Evolutionary conservation across 164 flowering plant genomes (phyloP).

Genomic region (Liquidambar formosana): DNA sequence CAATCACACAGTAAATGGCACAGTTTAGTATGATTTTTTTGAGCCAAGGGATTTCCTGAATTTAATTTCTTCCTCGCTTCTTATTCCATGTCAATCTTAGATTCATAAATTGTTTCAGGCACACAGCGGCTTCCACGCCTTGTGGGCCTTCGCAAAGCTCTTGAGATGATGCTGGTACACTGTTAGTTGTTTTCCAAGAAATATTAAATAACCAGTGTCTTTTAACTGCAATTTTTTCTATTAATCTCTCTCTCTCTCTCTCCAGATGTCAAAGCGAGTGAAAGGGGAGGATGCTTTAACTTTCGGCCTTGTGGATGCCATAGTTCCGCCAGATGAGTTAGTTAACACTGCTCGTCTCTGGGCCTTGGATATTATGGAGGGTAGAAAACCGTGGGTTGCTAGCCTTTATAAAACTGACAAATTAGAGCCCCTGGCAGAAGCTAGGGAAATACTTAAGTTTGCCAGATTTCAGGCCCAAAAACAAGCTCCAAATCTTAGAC

Average conservation of each 20-base stretch:
- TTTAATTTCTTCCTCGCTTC: neutral
- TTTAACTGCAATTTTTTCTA: neutral
- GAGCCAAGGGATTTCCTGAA: neutral
- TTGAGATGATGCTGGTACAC: conserved; percentile 95
- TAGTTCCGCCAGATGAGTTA: conserved; percentile 57
- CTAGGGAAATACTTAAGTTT: conserved; percentile 71
- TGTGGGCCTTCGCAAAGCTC: conserved; percentile 85
- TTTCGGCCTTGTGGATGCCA: conserved; percentile 76
- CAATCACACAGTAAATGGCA: neutral
- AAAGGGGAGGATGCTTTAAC: conserved; percentile 68
- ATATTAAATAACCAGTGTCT: neutral
- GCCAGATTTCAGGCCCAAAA: conserved; percentile 67
- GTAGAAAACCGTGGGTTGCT: conserved; percentile 69
- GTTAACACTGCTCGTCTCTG: conserved; percentile 61
- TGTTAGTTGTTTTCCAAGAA: neutral
- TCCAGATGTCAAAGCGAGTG: conserved; percentile 69
- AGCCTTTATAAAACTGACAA: conserved; percentile 76
- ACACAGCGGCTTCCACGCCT: conserved; percentile 98
- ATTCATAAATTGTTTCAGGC: conserved; percentile 48
- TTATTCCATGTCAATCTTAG: neutral
- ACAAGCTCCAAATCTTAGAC: conserved; percentile 75
- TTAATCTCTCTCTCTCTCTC: conserved; percentile 1
- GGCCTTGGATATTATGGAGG: conserved; percentile 73
- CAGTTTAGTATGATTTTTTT: too few relatives aligned
- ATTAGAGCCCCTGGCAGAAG: conserved; percentile 74